Base-by-base conservation (phyloP, 169 alveolate genomes). In the Eimeria sp. region DNA sequence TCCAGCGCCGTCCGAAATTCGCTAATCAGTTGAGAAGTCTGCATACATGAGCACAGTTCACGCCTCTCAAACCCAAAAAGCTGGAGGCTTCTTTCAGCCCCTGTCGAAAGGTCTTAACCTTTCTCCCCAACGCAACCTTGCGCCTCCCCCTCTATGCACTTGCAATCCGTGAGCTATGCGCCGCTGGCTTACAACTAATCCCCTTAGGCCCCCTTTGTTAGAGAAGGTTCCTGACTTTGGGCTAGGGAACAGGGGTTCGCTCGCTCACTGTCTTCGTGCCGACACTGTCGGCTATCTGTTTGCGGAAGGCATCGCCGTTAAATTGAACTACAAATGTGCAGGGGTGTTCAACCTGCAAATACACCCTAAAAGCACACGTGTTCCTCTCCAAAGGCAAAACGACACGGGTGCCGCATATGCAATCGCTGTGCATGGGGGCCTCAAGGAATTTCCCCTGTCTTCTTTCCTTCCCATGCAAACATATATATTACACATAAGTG, bases 301-400 rank as follows among this genome's bases (percentile, higher is more conserved):
- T 72, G n/a, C 97, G 92, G 90, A 89, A 95, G 30, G 93, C 97
- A 72, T 95, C 97, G 83, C 92, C 95, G 70, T 89, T 87, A 54
- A 72, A 67, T 90, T 73, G 67, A 25, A 95, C 94, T 10, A 76
- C 94, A 75, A 95, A 30, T 30, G 94, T 84, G 65, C 95, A 95
- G 51, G 83, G 86, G 63, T 76, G 65, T 63, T 89, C 95, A 47
- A 95, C 95, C 93, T 95, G 92, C 4, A n/a, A 22, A 57, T 43
- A 18, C 72, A 83, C 49, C 73, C 54, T 5, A 78, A 5, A 49
- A 78, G 7, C 3, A 43, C 70, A 13, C 11, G 20, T 14, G n/a
- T 2, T 16, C 20, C n/a, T 25, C 7, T 61, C 70, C n/a, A 61
- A 18, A 25, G 20, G 2, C 20, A 20, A 14, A 14, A n/a, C 22